Base-by-base conservation (phyloP, 1,284 basidiomycete species). In the Irpex sp. region DNA sequence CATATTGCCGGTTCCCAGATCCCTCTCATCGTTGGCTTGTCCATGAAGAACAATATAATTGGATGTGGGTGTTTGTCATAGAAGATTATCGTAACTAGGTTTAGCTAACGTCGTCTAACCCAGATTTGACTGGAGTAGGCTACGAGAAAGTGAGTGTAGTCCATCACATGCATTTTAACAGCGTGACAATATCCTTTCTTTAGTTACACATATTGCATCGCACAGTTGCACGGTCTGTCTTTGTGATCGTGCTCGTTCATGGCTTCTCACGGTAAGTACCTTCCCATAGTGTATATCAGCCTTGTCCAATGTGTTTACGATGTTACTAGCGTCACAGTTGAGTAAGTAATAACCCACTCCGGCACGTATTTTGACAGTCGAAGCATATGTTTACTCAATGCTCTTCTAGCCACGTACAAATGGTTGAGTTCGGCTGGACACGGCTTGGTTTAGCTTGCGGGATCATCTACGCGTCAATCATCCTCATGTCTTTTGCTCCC, bases 41-140 rank as follows among this genome's bases (percentile, higher is more conserved):
- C 77, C 0, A 68, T 73, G 56, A 79, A 78, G 69, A 81, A 80
- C 69, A 81, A 78, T 64, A 60, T 77, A 39, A 72, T 81, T 46
- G 75, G 76, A 17, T 71, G 75, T 75, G 61, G 68, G 74, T 69
- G 0, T 0, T 4, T 11, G 13, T 0, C 26, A 17, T 8, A 5
- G 1, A 19, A 13, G 19, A 4, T 47, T 19, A 31, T 54, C 7
- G 9, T 55, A 35, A 13, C 6, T 46, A 51, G 15, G 13, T 31
- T 61, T 35, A 55, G 50, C 47, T 13, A 36, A 26, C 58, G 3
- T 54, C 15, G 63, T 26, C 26, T 26, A 3, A 26, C 26, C 31
- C 21, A 78, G 77, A 71, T 65, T 61, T 78, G 39, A 79, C 77
- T 2, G 79, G 79, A 11, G 68, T 80, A 39, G 69, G 74, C 7